These are phyloP conservation scores for Catharanthus roseus DNA, from an alignment of 257 asterid genomes.

Conservation along the genomic window DNA sequence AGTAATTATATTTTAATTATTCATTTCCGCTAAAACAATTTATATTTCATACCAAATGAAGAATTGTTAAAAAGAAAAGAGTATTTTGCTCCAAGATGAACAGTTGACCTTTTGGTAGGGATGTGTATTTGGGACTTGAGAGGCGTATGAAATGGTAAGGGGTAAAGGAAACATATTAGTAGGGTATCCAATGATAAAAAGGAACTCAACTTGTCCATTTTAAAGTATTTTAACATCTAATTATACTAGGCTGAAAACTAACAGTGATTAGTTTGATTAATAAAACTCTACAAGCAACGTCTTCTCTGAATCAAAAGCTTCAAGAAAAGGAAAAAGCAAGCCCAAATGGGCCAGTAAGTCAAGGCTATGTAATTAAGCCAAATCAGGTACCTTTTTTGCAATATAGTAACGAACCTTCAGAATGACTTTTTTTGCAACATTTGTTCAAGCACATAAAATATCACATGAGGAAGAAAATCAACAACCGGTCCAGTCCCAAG, in stretches of 20 bases:
- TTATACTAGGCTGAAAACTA: background rate
- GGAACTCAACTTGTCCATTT: background rate
- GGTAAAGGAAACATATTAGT: background rate
- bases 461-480: background rate
- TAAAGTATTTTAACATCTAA: background rate
- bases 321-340: background rate
- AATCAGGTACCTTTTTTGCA: conserved; percentile 1
- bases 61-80: no score
- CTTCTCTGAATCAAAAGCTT: background rate
- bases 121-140: background rate
- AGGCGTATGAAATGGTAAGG: background rate
- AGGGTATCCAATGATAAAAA: conserved; percentile 11
- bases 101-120: background rate
- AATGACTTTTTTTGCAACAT: no score
- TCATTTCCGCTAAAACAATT: no score
- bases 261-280: background rate
- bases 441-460: background rate
- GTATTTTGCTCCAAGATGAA: no score
- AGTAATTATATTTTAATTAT: no score
- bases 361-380: background rate
- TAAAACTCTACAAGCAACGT: conserved; percentile 7
- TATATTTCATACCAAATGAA: no score
- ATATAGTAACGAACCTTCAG: background rate
- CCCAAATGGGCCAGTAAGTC: background rate
- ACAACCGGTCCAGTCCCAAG: background rate